Evolutionary conservation across 2,329 filamentous ascomycete species (phyloP), one percentile per base, ranked within the genome.

Genomic region (Ophiostoma ips): DNA sequence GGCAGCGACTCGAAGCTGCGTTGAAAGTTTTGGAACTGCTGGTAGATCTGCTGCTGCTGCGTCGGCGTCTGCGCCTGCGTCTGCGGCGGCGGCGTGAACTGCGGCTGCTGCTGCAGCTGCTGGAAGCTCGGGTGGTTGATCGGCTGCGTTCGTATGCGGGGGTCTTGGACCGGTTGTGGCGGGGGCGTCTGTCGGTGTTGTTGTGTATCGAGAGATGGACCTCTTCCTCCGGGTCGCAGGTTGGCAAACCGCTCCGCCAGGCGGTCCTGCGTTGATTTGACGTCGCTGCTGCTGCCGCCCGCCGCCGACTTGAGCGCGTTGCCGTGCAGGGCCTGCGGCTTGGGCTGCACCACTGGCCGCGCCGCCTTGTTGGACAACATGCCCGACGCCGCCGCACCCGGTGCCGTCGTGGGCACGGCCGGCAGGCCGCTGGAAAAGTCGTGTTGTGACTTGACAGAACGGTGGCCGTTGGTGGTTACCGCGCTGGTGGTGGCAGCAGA

Each of bases 241-340:
- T 75, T 75, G 37, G 75, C 72, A 59, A 83, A 81, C 37, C 79
- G 70, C 49, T 72, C 66, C 13, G 67, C 64, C 45, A 82, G 64
- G 12, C 30, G 43, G 55, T 82, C 79, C 48, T 69, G 21, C 8
- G 40, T 15, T 10, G 43, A 16, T n/a, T 45, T 45, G 16, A 66
- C 5, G 66, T 62, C 6, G 63, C 15, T 56, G 48, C 59, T 63
- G 31, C 55, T 63, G 61, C n/a, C n/a, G n/a, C n/a, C n/a, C n/a
- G 55, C 34, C 57, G 58, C 63, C n/a, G 68, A 59, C 18, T 66
- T 65, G 15, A 82, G 61, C 5, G 72, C 68, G 38, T 80, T 79
- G 1, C 81, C 81, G 57, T 82, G 79, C 2, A 87, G 68, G 5
- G 73, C 72, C 48, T 78, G 70, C 0, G 84, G 84, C 56, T 87